Base-by-base conservation (phyloP, 176 grass and related monocot genomes). In the Otatea glauca region DNA sequence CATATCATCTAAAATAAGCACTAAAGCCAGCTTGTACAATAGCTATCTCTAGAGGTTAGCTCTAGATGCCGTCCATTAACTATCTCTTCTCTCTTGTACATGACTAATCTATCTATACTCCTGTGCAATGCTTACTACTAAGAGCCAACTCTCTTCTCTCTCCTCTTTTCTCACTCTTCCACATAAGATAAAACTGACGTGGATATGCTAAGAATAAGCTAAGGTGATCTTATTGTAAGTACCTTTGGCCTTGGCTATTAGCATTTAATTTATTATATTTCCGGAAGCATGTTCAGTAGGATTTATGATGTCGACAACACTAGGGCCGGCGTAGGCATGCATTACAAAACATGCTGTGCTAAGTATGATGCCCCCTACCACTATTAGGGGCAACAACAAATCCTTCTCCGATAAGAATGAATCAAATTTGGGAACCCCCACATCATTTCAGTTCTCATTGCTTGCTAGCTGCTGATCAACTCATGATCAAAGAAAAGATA, bases 261-360 rank as follows among this genome's bases (percentile, higher is more conserved):
- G 61, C 68, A 84, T 84, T 74, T 83, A 16, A 63, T 87, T 68
- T 79, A 86, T 86, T 90, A 72, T 84, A 84, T 84, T 72, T 77
- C 49, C 61, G 83, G 80, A 80, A 90, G 69, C 89, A 91, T 91
- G 89, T 80, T 84, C 80, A 75, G 75, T 69, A 55, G 34, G 75
- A 68, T 87, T 91, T 91, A 91, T 91, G 89, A 91, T 91, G 85
- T 87, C 80, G 62, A 91, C 79, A 75, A 87, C 80, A 69, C 80
- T 83, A 61, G 29, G 68, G n/a, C n/a, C n/a, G n/a, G 39, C 42
- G 75, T 90, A 79, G 80, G 68, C 84, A 90, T 87, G 74, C 80
- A 83, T 87, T 87, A 83, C 84, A 87, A 78, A 83, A 80, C 68
- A 83, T 80, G 68, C 4, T 79, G 74, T 75, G n/a, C 80, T 74